These are phyloP conservation scores for Avicennia marina DNA, from an alignment of 257 asterid genomes.

Conservation along the genomic window DNA sequence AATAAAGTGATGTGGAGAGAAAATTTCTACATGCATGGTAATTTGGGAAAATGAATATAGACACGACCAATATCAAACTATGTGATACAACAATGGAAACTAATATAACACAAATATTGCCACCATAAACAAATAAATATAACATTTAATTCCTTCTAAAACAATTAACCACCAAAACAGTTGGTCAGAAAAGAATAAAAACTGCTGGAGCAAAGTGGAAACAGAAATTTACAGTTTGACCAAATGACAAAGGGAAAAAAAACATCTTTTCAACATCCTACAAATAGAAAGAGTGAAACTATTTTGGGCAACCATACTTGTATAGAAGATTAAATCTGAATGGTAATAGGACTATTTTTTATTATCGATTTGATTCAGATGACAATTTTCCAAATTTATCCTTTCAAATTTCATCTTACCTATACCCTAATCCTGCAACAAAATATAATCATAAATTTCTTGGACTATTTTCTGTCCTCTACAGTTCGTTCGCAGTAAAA, in stretches of 20 bases:
- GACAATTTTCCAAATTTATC: too few relatives aligned
- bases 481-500: not conserved
- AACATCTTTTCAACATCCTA: too few relatives aligned
- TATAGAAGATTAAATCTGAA: too few relatives aligned
- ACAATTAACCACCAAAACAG: not conserved
- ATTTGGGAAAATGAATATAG: not conserved
- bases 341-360: too few relatives aligned
- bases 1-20: slow-evolving; percentile 4
- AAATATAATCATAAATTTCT: not conserved
- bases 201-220: not conserved
- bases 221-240: not conserved
- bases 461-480: not conserved
- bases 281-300: too few relatives aligned
- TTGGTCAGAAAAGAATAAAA: not conserved
- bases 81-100: not conserved
- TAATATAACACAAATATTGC: not conserved
- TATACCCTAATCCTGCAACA: not conserved
- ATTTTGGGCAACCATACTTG: too few relatives aligned
- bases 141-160: not conserved
- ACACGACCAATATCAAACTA: not conserved
- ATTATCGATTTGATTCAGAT: too few relatives aligned
- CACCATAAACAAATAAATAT: not conserved
- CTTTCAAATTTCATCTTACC: not conserved
- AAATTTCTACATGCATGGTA: not conserved
- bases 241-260: not conserved